A percentile compares a stretch with the other conserved stretches of the same genome.
phyloP scores from a whole-genome alignment of 2,329 filamentous ascomycete species.

The Penicillium sp. region DNA sequence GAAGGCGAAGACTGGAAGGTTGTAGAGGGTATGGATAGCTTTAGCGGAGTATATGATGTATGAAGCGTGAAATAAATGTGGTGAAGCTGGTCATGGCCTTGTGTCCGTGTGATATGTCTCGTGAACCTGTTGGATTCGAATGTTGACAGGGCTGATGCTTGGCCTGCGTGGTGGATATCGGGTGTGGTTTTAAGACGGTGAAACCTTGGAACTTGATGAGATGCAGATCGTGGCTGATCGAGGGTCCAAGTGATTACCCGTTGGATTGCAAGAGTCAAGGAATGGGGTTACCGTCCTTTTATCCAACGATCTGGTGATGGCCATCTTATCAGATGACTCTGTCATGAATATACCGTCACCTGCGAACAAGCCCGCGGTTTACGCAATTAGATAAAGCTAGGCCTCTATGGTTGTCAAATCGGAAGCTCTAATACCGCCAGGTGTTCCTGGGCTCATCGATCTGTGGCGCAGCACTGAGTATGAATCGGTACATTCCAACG shows the following conservation, averaged over 20 bases:
- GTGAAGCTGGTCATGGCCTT: background rate
- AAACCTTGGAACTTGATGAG: background rate
- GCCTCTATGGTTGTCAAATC: background rate
- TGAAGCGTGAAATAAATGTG: background rate
- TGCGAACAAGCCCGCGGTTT: background rate
- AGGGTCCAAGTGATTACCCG: background rate
- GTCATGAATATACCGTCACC: background rate
- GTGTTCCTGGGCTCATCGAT: background rate
- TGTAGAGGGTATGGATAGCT: background rate
- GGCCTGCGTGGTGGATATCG: background rate
- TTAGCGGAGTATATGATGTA: background rate
- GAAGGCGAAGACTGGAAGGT: conserved; percentile 3
- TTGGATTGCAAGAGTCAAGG: background rate
- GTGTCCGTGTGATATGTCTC: background rate
- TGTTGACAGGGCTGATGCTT: background rate
- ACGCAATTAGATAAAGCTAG: background rate
- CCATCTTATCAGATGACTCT: background rate
- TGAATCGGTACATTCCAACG: background rate
- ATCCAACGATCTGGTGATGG: background rate
- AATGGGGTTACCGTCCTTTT: background rate
- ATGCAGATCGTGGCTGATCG: background rate
- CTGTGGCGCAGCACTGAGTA: background rate
- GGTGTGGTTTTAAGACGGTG: too few species aligned
- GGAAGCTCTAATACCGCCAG: background rate
- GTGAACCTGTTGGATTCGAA: background rate